Evolutionary conservation across 345 rosid species (phyloP), one percentile per base, ranked within the genome.

Genomic region (Erucastrum elatum): DNA sequence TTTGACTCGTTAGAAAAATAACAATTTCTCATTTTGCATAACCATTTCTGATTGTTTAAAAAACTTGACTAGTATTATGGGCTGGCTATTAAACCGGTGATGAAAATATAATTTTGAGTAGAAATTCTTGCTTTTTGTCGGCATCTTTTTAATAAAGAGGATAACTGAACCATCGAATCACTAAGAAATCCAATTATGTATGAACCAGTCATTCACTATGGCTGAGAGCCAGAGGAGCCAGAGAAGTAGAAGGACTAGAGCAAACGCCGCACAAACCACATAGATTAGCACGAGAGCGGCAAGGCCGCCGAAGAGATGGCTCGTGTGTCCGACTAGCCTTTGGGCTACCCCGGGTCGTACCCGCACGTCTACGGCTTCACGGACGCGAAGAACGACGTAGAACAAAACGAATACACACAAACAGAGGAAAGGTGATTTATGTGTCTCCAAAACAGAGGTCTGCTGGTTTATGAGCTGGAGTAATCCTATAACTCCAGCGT

Each of bases 241-340:
- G 0, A 77, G 58, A 34, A 16, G 2, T 35, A 64, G 34, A 53
- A 77, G 58, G 33, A 11, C 44, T 0, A 34, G 2, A 35, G 76
- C 71, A 37, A 70, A 70, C 8, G 46, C 6, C 12, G 31, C 13
- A 10, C 30, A 33, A 62, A 64, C 15, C 3, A 70, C 59, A 21
- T 13, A 71, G 65, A 35, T 1, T 0, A 70, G 70, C 21, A 77
- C 56, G 4, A 77, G 9, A 64, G 81, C 65, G 2, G 81, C 75
- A 34, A 64, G 76, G 70, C 37, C 70, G 7, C 76, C 75, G 0
- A 77, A 70, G 11, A 77, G 65, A 77, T 77, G 81, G 70, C 81
- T 77, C 30, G 39, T 11, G 56, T 41, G 49, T 41, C 49, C 49
- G 13, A 41, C 13, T 11, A 41, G 49, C 49, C 49, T 41, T 41